Evolutionary conservation across 176 grass and related monocot species (phyloP).

Genomic region (Hyparrhenia diplandra): DNA sequence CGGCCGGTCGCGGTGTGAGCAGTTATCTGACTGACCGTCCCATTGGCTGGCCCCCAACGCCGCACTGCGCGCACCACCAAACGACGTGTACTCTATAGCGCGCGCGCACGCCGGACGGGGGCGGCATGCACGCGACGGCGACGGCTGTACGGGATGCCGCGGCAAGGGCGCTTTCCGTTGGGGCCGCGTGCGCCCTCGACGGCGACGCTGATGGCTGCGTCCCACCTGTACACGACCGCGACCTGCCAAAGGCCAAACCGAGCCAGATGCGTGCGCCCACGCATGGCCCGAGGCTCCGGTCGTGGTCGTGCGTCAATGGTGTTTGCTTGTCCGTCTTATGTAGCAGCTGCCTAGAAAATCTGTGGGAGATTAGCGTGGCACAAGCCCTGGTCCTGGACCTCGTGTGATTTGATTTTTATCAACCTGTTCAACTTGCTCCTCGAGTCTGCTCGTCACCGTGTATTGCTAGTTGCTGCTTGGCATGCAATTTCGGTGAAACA

Average conservation of each 20-base stretch:
- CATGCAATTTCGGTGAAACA: too few species aligned
- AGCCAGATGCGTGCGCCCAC: not conserved
- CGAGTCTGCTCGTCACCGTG: too few species aligned
- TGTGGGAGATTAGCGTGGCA: not conserved
- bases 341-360: not conserved
- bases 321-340: not conserved
- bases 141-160: not conserved
- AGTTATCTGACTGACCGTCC: not conserved
- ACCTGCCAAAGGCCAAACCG: not conserved
- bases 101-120: not conserved
- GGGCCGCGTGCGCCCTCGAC: constrained; percentile 25
- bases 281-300: not conserved
- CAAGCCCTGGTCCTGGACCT: not conserved
- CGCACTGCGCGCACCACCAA: not conserved
- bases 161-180: constrained; percentile 24
- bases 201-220: not conserved
- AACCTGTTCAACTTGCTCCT: not conserved
- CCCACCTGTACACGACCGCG: not conserved
- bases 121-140: not conserved
- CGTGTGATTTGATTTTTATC: not conserved
- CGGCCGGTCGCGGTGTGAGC: not conserved
- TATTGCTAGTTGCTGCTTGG: too few species aligned
- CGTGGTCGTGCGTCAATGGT: not conserved
- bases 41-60: too few species aligned
- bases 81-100: not conserved